Base-by-base conservation (phyloP, 306 rosid genomes). In the Nissolia schottii region DNA sequence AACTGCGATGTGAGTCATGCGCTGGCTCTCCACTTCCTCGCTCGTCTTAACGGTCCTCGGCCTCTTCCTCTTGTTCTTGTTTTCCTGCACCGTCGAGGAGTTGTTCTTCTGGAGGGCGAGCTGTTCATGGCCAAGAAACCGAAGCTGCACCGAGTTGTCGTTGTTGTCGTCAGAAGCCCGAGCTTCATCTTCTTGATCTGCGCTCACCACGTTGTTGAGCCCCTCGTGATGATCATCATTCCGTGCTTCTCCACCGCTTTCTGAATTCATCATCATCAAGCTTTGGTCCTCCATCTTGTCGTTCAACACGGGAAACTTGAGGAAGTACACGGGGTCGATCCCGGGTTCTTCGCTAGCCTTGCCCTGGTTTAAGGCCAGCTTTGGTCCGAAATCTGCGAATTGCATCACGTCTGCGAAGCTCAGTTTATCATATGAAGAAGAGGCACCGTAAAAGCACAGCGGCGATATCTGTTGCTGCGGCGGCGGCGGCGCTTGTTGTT, bases 311-410 rank as follows among this genome's bases (percentile, higher is more conserved):
- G 98, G 97, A 57, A 93, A 93, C 84, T 93, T 93, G 53, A 90
- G 89, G 76, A 93, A 93, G 70, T 83, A 93, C n/a, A 88, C 88
- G 5, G 96, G 93, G 64, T 93, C 98, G 2, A 90, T 80, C 11
- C 79, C 94, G 0, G 87, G 55, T 22, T 82, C 91, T 11, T 72
- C 86, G 5, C 81, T 60, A 13, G 43, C 71, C 58, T 79, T 86
- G 73, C 75, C 51, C 62, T 90, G 97, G 71, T 88, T 88, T 16
- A 92, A 73, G 31, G 86, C 90, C 43, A 92, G 29, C 53, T 92
- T 92, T n/a, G 96, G 96, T 14, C 98, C 98, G 13, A 92, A 92
- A 81, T 92, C 98, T 4, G 98, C 93, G 37, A 93, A 93, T 82
- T 93, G 96, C 98, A 93, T 90, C 77, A 90, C 96, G 29, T 93